Conservation (phyloP, 352 stramenopile genomes). For the Phytopythium cucurbitacearum region DNA sequence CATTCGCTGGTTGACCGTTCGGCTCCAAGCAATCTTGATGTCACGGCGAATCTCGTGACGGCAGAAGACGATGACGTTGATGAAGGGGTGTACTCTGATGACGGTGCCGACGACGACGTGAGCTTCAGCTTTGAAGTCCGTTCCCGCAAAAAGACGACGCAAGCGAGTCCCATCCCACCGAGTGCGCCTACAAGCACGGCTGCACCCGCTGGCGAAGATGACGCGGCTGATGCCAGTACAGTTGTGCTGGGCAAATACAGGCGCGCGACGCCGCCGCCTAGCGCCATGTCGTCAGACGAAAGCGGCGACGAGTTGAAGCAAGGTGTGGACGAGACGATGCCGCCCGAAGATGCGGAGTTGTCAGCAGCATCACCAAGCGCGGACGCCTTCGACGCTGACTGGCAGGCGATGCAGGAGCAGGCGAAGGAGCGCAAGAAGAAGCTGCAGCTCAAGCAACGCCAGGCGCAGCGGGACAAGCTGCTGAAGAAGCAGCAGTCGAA, state of each 20-base stretch:
- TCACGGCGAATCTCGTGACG: neutral
- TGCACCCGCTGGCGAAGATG: constrained; percentile 14
- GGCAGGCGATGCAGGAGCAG: constrained; percentile 68
- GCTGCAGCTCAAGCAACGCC: constrained; percentile 65
- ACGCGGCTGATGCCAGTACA: neutral
- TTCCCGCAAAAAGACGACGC: constrained; percentile 14
- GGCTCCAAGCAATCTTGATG: neutral
- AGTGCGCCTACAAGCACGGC: constrained; percentile 3
- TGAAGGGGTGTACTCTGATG: constrained; percentile 9
- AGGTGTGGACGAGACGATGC: neutral
- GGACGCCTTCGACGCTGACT: constrained; percentile 46
- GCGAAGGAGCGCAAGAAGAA: constrained; percentile 71
- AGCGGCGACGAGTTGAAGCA: constrained; percentile 11
- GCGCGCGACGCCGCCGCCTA: constrained; percentile 4
- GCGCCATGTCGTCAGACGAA: constrained; percentile 15
- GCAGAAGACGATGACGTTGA: constrained; percentile 6
- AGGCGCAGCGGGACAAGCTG: constrained; percentile 74
- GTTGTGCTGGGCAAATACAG: constrained; percentile 22
- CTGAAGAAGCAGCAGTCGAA: constrained; percentile 48
- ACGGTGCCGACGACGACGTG: constrained; percentile 13
- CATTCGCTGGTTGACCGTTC: neutral
- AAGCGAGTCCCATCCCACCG: neutral
- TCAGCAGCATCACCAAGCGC: neutral
- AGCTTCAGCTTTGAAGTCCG: constrained; percentile 61
- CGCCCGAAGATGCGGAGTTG: neutral